Evolutionary conservation across 495 filamentous ascomycete genomes (phyloP), one percentile per base, ranked within the genome.

Genomic region (Aspergillus saccharolyticus): DNA sequence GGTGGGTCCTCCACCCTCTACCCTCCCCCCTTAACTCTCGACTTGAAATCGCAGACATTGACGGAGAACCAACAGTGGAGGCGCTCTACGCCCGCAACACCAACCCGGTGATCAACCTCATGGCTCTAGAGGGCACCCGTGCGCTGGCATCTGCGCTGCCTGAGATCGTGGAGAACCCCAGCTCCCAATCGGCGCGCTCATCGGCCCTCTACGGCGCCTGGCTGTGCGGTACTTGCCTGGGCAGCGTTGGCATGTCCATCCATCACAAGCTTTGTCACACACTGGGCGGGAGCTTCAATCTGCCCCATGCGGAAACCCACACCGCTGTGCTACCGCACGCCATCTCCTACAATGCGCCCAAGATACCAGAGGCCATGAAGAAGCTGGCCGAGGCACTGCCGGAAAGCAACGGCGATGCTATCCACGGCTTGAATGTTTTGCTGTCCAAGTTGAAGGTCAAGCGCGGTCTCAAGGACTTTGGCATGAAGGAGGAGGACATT

Each of bases 221-320:
- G 83, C 80, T 87, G 3, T 87, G 85, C 61, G 82, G 82, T 20
- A 77, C 73, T 18, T 87, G 84, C 57, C 73, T 86, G 0, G 84
- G 85, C 17, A 80, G 76, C 62, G 84, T 87, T 9, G 84, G 83
- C 33, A 87, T 89, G 85, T 78, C 83, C 16, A 78, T 89, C 17
- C 85, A 89, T 64, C 85, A 88, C 66, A 89, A 89, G 63, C 79
- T 89, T 14, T 87, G 83, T 70, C 85, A 89, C 66, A 83, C 82
- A 0, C 74, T 87, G 14, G 85, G 85, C 16, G 85, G 85, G 2
- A 82, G 79, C 63, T 87, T 89, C 71, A 84, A 83, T 55, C 79
- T 89, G 8, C 85, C 86, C 1, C 86, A 89, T 53, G 82, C 86
- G 3, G 84, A 88, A 63, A 87, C 84, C 0, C 85, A 89, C 66